These are phyloP conservation scores for Cenchrus purpureus DNA, from an alignment of 176 grass and related monocot species.

Conservation along the genomic window DNA sequence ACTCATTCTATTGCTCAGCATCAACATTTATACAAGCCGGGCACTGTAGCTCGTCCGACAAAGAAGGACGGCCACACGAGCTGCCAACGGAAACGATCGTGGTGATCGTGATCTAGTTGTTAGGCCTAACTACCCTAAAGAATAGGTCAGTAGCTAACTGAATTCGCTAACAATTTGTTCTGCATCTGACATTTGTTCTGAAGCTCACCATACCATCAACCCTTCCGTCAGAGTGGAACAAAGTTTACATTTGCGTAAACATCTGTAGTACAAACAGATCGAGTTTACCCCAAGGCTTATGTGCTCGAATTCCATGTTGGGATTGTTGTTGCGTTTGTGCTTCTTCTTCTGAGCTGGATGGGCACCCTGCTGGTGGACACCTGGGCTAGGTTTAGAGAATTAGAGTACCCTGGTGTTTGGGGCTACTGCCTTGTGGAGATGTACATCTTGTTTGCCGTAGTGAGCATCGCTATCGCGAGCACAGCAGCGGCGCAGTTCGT, in stretches of 20 bases:
- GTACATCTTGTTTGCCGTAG: slow-evolving; percentile 69
- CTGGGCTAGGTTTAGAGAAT: slow-evolving; percentile 71
- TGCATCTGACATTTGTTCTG: slow-evolving; percentile 46
- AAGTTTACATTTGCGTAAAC: slow-evolving; percentile 63
- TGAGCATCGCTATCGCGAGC: slow-evolving; percentile 64
- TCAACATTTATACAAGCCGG: too few relatives aligned
- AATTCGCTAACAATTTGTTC: too few relatives aligned
- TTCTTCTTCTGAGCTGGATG: slow-evolving; percentile 93
- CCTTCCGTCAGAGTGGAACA: slow-evolving; percentile 67
- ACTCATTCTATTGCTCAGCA: too few relatives aligned
- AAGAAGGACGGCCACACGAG: too few relatives aligned
- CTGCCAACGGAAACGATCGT: too few relatives aligned
- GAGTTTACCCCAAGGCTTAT: slow-evolving; percentile 75
- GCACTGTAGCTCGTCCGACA: too few relatives aligned
- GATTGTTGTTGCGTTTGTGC: slow-evolving; percentile 88
- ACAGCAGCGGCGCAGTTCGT: too few relatives aligned
- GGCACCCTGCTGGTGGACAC: slow-evolving; percentile 74
- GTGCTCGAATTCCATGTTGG: slow-evolving; percentile 76
- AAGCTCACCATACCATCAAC: slow-evolving; percentile 90
- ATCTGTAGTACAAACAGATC: slow-evolving; percentile 82
- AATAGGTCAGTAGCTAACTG: too few relatives aligned
- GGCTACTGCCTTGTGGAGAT: slow-evolving; percentile 82
- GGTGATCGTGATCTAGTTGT: too few relatives aligned
- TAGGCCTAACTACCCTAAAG: too few relatives aligned
- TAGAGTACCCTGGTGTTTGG: slow-evolving; percentile 63